Base-by-base conservation (phyloP, 257 asterid species). In the Ligustrum vulgare region DNA sequence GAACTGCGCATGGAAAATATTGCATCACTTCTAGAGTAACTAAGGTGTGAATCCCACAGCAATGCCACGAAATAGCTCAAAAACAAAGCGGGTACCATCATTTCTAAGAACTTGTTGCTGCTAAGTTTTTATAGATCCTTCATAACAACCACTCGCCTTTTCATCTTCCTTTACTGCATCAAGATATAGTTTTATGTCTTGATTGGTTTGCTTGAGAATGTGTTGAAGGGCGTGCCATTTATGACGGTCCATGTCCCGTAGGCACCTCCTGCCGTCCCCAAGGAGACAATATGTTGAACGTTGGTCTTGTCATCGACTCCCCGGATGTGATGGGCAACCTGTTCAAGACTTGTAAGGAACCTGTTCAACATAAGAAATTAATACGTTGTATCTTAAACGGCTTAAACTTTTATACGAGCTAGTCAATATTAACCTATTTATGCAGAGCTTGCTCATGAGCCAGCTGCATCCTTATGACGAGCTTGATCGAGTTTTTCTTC, bases 1-100 rank as follows among this genome's bases (percentile, higher is more conserved):
- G 93, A 75, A 1, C 5, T 2, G 0, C 96, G 88, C 96, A 89
- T 91, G 0, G 98, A 91, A 67, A 93, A 93, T 18, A 91, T 66
- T 2, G 96, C 96, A 63, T 93, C 97, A 31, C 78, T 86, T 72
- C 97, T 82, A 0, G 96, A 86, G 84, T 93, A 93, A 0, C 94
- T 94, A 0, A 93, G 87, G 2, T 39, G 76, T 5, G 80, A 93
- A 91, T 39, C 93, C 97, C 4, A 71, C 89, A 6, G 89, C 91
- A 6, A 89, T 92, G 0, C 97, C 98, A 1, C 86, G 82, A 51
- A 93, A 87, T 66, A 93, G 85, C 83, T 93, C 98, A 2, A 93
- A 90, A 4, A 89, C 47, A 83, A 93, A 93, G 75, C 92, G 86
- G 91, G 82, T 70, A 91, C 97, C 95, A 93, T 87, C 90, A 89